These are phyloP conservation scores for Corymbia citriodora DNA, from an alignment of 441 rosid genomes.

Conservation along the genomic window DNA sequence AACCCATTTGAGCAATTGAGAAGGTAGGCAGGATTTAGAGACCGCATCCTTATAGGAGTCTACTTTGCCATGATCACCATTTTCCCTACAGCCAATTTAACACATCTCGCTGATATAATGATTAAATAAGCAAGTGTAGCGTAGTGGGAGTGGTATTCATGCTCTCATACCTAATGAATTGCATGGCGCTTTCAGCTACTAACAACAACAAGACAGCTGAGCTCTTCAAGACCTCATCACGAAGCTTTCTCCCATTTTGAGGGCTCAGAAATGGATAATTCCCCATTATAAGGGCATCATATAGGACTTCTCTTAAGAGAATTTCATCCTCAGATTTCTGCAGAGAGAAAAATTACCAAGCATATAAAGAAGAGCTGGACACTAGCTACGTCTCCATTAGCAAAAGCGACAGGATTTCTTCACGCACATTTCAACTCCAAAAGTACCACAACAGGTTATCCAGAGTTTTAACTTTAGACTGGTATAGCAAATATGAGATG, in stretches of 20 bases:
- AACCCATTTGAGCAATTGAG: slow-evolving; percentile 50
- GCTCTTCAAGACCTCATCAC: slow-evolving; percentile 28
- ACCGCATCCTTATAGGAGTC: slow-evolving; percentile 37
- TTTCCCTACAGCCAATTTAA: slow-evolving; percentile 40
- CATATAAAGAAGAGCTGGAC: not conserved
- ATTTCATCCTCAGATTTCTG: slow-evolving; percentile 58
- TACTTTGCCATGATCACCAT: slow-evolving; percentile 35
- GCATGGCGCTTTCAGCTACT: slow-evolving; percentile 40
- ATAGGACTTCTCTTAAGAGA: slow-evolving; percentile 30
- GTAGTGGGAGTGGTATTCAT: not conserved
- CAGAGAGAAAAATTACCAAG: not conserved
- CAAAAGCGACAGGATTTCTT: not conserved
- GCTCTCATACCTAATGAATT: slow-evolving; percentile 40
- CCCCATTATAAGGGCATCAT: slow-evolving; percentile 40
- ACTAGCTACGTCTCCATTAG: not conserved
- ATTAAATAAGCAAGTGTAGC: not conserved
- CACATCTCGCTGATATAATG: slow-evolving; percentile 9
- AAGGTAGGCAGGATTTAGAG: slow-evolving; percentile 40
- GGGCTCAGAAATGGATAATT: slow-evolving; percentile 42
- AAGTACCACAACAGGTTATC: not conserved
- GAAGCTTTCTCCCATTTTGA: slow-evolving; percentile 23
- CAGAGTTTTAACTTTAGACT: not conserved
- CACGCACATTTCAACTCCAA: not conserved
- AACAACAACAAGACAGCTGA: slow-evolving; percentile 53
- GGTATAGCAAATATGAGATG: not conserved